Evolutionary conservation across 2,329 filamentous ascomycete species (phyloP).

Genomic region (Fusarium anthophilum): DNA sequence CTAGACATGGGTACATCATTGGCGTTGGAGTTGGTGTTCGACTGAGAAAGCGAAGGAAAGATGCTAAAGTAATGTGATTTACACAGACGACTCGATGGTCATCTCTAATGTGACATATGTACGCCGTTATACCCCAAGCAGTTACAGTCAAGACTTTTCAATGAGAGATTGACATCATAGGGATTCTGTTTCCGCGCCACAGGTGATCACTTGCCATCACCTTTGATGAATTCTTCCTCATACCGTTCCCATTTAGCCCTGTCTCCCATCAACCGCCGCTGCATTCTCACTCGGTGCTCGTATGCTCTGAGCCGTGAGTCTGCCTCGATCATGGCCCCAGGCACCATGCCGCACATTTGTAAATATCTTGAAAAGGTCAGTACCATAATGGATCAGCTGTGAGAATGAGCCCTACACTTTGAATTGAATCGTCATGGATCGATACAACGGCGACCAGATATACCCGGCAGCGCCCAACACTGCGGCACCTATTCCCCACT

Average conservation of each 20-base stretch:
- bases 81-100: constrained; percentile 32
- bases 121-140: constrained; percentile 23
- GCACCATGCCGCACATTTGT: constrained; percentile 87
- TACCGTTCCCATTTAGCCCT: constrained; percentile 75
- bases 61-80: constrained; percentile 32
- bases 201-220: constrained; percentile 48
- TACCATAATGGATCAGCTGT: not conserved
- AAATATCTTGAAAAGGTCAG: constrained; percentile 67
- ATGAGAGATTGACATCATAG: not conserved
- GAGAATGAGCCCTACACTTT: constrained; percentile 69
- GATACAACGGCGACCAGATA: constrained; percentile 74
- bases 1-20: constrained; percentile 12
- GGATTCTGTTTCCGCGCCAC: not conserved
- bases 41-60: constrained; percentile 27
- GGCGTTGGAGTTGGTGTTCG: constrained; percentile 36
- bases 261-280: constrained; percentile 70
- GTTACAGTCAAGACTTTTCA: constrained; percentile 6
- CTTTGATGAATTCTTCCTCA: constrained; percentile 66
- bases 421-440: constrained; percentile 77
- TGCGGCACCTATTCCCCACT: constrained; percentile 76
- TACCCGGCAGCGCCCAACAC: constrained; percentile 71
- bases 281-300: constrained; percentile 71
- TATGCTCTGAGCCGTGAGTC: constrained; percentile 74
- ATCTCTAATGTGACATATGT: constrained; percentile 30
- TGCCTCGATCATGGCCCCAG: constrained; percentile 80